phyloP scores from a whole-genome alignment of 1,284 basidiomycete genomes.

The Trichosporon sp. region DNA sequence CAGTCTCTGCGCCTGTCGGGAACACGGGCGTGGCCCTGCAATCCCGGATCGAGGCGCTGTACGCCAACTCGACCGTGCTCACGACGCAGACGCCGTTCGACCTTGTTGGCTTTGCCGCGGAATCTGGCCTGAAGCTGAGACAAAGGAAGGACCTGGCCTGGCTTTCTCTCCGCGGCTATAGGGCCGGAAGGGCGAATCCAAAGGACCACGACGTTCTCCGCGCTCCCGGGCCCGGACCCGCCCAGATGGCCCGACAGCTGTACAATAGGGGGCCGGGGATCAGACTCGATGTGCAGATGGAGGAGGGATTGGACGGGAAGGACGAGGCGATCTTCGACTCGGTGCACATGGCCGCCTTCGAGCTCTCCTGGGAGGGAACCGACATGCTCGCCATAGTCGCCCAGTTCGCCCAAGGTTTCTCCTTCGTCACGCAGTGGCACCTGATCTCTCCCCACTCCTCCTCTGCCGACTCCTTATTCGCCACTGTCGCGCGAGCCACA shows the following conservation, averaged over 20 bases:
- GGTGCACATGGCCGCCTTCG: conserved; percentile 37
- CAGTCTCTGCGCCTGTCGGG: background rate
- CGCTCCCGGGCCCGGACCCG: too few relatives aligned
- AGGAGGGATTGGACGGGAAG: conserved; percentile 29
- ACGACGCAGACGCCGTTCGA: conserved; percentile 36
- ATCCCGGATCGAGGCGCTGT: background rate
- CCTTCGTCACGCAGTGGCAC: conserved; percentile 38
- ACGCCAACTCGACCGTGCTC: background rate
- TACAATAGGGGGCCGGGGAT: background rate
- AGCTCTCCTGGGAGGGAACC: conserved; percentile 35
- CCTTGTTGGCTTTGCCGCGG: conserved; percentile 33
- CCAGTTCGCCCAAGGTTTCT: conserved; percentile 37
- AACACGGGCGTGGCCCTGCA: conserved; percentile 1
- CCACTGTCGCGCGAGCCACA: conserved; percentile 62
- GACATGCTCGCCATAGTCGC: conserved; percentile 39
- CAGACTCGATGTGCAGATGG: background rate
- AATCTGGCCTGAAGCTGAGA: conserved; percentile 26
- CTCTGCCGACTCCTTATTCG: conserved; percentile 61
- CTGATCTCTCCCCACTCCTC: conserved; percentile 60
- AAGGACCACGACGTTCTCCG: background rate
- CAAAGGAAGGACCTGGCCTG: conserved; percentile 32
- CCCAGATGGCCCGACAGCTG: too few relatives aligned
- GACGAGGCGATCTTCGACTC: conserved; percentile 32
- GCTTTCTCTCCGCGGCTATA: conserved; percentile 28
- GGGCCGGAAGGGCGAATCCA: background rate